Evolutionary conservation across 352 stramenopile species (phyloP), one percentile per base, ranked within the genome.

Genomic region (Globisporangium polare): DNA sequence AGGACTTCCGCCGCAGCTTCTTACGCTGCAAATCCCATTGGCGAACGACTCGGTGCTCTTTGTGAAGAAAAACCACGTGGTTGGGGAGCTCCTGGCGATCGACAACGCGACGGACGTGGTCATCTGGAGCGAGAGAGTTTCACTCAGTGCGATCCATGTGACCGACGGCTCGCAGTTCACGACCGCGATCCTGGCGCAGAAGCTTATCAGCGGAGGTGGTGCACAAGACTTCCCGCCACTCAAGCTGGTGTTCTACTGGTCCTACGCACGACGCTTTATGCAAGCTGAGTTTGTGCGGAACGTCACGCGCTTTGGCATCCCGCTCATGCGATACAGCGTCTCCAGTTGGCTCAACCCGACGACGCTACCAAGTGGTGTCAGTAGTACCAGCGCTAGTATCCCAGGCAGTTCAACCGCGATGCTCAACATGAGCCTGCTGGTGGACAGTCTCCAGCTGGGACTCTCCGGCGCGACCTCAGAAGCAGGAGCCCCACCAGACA

Each of bases 91-190:
- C 13, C 43, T 86, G 9, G 51, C 65, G 0, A 57, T 87, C 12
- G 71, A 90, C 42, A 67, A 62, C 29, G 69, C 45, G 5, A 69
- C 63, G 0, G 45, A 63, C 0, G 52, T 83, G 45, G 60, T 65
- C 20, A 62, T 79, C 1, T 74, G 72, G 49, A 76, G 69, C 13
- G 52, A 67, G 27, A 56, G 49, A 8, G 64, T 80, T 6, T 47
- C 63, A 27, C 61, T 88, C 9, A 60, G 22, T 3, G 55, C 47
- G 5, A 33, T 68, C 20, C 65, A 72, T 4, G 62, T 74, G 12
- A 88, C 78, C 0, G 78, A 90, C 31, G 71, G 80, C 8, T 86
- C 78, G 6, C 78, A 88, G 53, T 90, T 90, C 66, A 73, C 71
- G 20, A 89, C 74, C 1, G 66, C 66, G 1, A 35, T 88, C 8